These are phyloP conservation scores for Wallacemonas sp. DNA, from an alignment of 208 protist genomes.

Conservation along the genomic window DNA sequence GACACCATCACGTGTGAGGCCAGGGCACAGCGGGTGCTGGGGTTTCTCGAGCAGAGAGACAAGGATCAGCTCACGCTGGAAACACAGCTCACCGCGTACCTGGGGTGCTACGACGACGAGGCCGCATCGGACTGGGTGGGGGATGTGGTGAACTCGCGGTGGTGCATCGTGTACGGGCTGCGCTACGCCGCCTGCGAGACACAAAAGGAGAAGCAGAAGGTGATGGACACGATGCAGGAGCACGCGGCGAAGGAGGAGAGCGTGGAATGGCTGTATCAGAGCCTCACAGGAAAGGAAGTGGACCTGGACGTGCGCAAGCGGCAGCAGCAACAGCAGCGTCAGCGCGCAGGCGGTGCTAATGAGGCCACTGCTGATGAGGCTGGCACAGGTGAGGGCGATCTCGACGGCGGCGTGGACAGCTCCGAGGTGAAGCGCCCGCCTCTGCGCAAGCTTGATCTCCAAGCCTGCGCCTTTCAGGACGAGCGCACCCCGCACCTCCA, in stretches of 20 bases:
- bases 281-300: constrained; percentile 80
- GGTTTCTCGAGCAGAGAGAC: constrained; percentile 53
- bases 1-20: constrained; percentile 53
- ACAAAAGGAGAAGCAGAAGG: constrained; percentile 67
- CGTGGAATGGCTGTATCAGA: constrained; percentile 81
- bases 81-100: constrained; percentile 85
- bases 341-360: neutral
- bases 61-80: constrained; percentile 75
- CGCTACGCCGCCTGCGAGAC: constrained; percentile 54
- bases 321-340: constrained; percentile 15
- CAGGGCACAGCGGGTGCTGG: constrained; percentile 64
- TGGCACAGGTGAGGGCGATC: neutral
- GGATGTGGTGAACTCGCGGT: constrained; percentile 64
- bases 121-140: constrained; percentile 80
- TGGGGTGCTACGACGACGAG: constrained; percentile 85
- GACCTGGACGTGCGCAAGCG: constrained; percentile 23
- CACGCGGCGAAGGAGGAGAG: constrained; percentile 59
- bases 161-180: constrained; percentile 82
- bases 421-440: constrained; percentile 33
- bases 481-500: constrained; percentile 78
- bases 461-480: constrained; percentile 76
- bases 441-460: constrained; percentile 69
- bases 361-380: constrained; percentile 16
- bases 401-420: neutral
- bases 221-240: constrained; percentile 74